phyloP scores from a whole-genome alignment of 2,329 filamentous ascomycete species.

The Xylaria digitata region DNA sequence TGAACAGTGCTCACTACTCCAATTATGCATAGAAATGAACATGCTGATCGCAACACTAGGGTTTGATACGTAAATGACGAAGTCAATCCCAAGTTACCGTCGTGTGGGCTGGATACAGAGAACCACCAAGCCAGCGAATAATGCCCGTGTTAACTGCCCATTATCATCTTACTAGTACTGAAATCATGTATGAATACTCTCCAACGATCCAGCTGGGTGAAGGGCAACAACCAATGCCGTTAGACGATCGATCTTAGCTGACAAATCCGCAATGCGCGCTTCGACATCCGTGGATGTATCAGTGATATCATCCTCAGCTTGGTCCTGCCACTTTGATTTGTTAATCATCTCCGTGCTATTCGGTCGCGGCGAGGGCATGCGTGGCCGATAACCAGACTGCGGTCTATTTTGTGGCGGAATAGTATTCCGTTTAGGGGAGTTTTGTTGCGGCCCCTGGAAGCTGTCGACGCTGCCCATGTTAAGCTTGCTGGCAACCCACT shows the following conservation, averaged over 20 bases:
- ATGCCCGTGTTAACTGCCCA: not conserved
- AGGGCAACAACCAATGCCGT: constrained; percentile 64
- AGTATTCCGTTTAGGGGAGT: constrained; percentile 41
- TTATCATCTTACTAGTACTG: not conserved
- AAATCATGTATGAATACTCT: constrained; percentile 41
- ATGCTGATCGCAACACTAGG: not conserved
- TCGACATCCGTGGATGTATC: constrained; percentile 59
- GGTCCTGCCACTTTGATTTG: constrained; percentile 37
- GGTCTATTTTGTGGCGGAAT: constrained; percentile 43
- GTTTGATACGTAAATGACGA: not conserved
- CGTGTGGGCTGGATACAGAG: not conserved
- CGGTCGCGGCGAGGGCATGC: constrained; percentile 42
- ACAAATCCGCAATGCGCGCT: constrained; percentile 65
- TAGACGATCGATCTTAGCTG: constrained; percentile 68
- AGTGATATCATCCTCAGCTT: constrained; percentile 51
- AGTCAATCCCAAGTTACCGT: not conserved
- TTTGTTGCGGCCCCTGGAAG: constrained; percentile 59
- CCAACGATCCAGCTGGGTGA: constrained; percentile 52
- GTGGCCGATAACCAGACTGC: constrained; percentile 43
- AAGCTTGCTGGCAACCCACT: constrained; percentile 60
- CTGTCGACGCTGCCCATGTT: constrained; percentile 58
- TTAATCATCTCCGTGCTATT: constrained; percentile 43
- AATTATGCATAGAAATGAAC: not conserved
- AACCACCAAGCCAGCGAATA: not conserved
- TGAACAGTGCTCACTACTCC: not conserved